A percentile compares a stretch with the other conserved stretches of the same genome.
Evolutionary conservation across 2,329 filamentous ascomycete species (phyloP).

Genomic region (Colletotrichum sp.): DNA sequence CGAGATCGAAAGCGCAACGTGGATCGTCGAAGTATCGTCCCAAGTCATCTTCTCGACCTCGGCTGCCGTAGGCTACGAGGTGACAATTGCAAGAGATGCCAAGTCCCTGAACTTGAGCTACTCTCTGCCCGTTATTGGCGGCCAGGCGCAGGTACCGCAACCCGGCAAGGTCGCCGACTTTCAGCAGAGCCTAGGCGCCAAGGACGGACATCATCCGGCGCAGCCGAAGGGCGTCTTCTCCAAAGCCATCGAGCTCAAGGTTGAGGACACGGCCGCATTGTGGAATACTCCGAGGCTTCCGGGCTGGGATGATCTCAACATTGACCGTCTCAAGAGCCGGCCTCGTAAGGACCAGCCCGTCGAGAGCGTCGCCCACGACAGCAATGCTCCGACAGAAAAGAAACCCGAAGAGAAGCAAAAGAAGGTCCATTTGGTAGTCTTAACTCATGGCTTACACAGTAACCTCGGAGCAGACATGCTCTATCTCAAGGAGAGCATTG

Average conservation of each 20-base stretch:
- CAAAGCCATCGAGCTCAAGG: constrained; percentile 75
- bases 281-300: constrained; percentile 94
- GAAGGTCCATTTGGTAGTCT: constrained; percentile 86
- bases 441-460: constrained; percentile 95
- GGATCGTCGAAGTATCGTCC: constrained; percentile 90
- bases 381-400: constrained; percentile 23
- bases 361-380: constrained; percentile 36
- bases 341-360: constrained; percentile 33
- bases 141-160: constrained; percentile 53
- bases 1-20: constrained; percentile 68
- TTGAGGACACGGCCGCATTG: constrained; percentile 86
- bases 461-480: constrained; percentile 97
- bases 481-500: constrained; percentile 96
- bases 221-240: constrained; percentile 84
- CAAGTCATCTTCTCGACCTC: constrained; percentile 94
- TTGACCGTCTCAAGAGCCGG: constrained; percentile 29
- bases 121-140: constrained; percentile 49
- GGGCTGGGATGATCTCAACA: constrained; percentile 56
- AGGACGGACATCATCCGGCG: constrained; percentile 63
- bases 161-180: constrained; percentile 80
- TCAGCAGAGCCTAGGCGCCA: constrained; percentile 65
- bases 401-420: constrained; percentile 62
- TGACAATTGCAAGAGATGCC: constrained; percentile 85
- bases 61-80: constrained; percentile 86
- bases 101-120: constrained; percentile 75